These are phyloP conservation scores for Pulchroboletus neoregius DNA, from an alignment of 1,284 basidiomycete genomes.

Conservation along the genomic window DNA sequence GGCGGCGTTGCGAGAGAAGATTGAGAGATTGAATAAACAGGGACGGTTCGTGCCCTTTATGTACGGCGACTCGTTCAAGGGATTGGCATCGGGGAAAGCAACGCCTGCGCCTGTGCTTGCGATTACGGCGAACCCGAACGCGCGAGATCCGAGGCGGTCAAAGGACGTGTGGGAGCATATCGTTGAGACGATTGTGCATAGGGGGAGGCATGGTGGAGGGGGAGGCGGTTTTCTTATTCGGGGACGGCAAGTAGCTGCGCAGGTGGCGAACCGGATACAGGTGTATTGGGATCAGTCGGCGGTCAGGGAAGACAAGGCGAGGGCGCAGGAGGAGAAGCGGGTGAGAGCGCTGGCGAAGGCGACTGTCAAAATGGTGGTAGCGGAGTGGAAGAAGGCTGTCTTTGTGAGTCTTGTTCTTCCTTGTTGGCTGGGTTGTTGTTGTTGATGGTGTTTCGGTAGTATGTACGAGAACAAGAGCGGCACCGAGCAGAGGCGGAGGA, in stretches of 20 bases:
- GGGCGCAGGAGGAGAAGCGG: conserved; percentile 64
- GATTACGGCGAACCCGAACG: conserved; percentile 17
- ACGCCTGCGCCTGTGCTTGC: conserved; percentile 4
- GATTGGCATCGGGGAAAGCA: conserved; percentile 9
- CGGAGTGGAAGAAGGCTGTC: conserved; percentile 88
- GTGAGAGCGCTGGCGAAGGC: conserved; percentile 67
- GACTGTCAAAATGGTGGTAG: conserved; percentile 66
- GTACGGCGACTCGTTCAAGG: conserved; percentile 25
- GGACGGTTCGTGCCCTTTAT: conserved; percentile 34
- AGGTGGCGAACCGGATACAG: conserved; percentile 68
- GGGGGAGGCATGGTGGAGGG: conserved; percentile 30
- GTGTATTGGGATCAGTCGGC: conserved; percentile 76
- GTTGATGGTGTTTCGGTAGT: conserved; percentile 14
- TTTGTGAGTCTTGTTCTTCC: conserved; percentile 53
- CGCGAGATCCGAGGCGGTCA: conserved; percentile 32
- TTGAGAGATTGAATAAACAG: conserved; percentile 44
- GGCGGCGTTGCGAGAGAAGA: conserved; percentile 50
- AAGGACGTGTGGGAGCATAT: conserved; percentile 56
- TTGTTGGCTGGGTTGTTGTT: not conserved
- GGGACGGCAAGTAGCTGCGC: conserved; percentile 46
- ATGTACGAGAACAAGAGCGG: conserved; percentile 32
- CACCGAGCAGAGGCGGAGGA: conserved; percentile 48
- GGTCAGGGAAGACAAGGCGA: conserved; percentile 61
- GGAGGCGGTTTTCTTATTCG: conserved; percentile 39
- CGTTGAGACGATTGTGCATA: conserved; percentile 42